These are phyloP conservation scores for Podospora comata DNA, from an alignment of 495 filamentous ascomycete species.

Conservation along the genomic window DNA sequence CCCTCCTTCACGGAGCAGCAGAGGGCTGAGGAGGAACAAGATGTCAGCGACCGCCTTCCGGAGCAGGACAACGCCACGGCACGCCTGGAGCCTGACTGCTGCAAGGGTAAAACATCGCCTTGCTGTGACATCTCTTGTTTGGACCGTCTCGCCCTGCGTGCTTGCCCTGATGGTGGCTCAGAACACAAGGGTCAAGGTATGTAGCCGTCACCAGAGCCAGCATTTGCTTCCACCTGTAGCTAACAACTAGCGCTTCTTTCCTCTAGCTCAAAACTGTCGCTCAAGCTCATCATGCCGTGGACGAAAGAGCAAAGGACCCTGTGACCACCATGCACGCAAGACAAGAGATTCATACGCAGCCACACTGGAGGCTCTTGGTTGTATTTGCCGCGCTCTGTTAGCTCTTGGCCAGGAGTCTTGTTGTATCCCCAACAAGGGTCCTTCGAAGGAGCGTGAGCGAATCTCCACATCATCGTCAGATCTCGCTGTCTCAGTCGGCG, in stretches of 20 bases:
- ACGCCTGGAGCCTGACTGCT: conserved; percentile 27
- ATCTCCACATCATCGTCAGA: no score
- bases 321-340: conserved; percentile 32
- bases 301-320: conserved; percentile 26
- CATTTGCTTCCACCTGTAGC: not conserved
- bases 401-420: conserved; percentile 54
- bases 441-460: no score
- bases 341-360: conserved; percentile 38
- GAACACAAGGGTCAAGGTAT: conserved; percentile 1
- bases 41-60: not conserved
- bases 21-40: not conserved
- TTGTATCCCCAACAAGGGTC: conserved; percentile 28
- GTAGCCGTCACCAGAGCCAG: not conserved
- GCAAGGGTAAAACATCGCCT: conserved; percentile 33
- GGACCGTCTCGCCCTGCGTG: conserved; percentile 47
- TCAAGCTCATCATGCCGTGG: conserved; percentile 20
- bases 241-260: not conserved
- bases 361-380: conserved; percentile 49
- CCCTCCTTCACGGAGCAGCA: not conserved
- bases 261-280: not conserved
- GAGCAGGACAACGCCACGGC: not conserved
- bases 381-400: conserved; percentile 53
- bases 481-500: not conserved
- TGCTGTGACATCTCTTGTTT: conserved; percentile 46
- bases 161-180: conserved; percentile 25